phyloP scores from a whole-genome alignment of 2,329 filamentous ascomycete species.

The Xylariomycetidae sp. region DNA sequence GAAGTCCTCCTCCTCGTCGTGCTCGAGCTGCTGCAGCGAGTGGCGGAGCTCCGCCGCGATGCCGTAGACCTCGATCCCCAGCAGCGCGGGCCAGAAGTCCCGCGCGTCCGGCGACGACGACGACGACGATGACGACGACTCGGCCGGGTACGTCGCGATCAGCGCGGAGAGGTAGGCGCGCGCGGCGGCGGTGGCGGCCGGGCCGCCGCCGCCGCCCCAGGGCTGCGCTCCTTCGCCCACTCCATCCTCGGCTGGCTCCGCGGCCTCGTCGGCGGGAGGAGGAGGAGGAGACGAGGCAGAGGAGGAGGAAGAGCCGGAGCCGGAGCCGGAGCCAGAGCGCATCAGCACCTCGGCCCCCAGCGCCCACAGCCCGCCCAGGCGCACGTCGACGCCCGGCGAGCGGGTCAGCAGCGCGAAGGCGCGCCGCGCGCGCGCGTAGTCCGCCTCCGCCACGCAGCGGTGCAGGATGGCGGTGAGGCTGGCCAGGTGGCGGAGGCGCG shows the following conservation, averaged over 20 bases:
- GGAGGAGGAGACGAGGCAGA: too few species aligned
- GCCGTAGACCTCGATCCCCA: constrained; percentile 75
- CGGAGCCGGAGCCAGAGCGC: constrained; percentile 42
- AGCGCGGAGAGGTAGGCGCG: constrained; percentile 68
- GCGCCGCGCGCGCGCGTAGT: constrained; percentile 65
- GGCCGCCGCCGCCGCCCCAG: too few species aligned
- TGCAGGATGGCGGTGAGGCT: constrained; percentile 66
- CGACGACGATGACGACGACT: constrained; percentile 50
- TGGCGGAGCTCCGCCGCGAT: constrained; percentile 53
- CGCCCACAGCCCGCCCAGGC: constrained; percentile 67
- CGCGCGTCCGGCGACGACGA: constrained; percentile 63
- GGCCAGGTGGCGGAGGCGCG: constrained; percentile 51
- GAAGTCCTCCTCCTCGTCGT: constrained; percentile 10
- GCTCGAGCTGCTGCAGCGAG: constrained; percentile 28
- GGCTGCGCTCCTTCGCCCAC: constrained; percentile 4
- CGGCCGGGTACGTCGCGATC: constrained; percentile 70
- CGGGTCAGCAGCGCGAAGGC: constrained; percentile 70
- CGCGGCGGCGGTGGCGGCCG: constrained; percentile 36
- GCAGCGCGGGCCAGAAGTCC: constrained; percentile 77
- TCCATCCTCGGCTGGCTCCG: constrained; percentile 7
- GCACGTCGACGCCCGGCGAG: constrained; percentile 58
- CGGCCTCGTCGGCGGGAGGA: not conserved
- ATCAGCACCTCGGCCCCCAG: constrained; percentile 81
- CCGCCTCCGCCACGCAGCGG: constrained; percentile 62
- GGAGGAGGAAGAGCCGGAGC: too few species aligned